Conservation (phyloP, 768 basidiomycete genomes). For the Lactarius hatsudake region DNA sequence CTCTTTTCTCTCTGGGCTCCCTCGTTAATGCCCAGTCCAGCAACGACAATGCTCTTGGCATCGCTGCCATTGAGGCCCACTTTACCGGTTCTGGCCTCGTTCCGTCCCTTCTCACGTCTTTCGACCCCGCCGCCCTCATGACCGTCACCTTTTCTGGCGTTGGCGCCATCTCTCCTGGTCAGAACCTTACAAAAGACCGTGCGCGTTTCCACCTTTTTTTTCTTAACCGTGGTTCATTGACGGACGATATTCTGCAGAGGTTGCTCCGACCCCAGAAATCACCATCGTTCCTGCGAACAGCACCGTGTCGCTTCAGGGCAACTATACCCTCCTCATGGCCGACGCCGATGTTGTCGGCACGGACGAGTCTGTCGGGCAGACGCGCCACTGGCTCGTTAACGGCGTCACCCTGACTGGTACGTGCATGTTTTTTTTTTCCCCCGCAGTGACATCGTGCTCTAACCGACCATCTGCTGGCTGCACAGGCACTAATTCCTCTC, state of each 20-base stretch:
- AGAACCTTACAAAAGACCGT: conserved; percentile 56
- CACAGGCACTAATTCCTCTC: conserved; percentile 6
- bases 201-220: conserved; percentile 32
- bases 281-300: conserved; percentile 50
- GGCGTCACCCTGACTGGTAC: conserved; percentile 49
- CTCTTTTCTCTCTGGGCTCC: conserved; percentile 41
- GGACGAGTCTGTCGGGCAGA: conserved; percentile 55
- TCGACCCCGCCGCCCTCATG: conserved; percentile 60
- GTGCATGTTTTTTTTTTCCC: conserved; percentile 13
- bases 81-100: conserved; percentile 59
- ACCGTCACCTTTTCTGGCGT: conserved; percentile 49
- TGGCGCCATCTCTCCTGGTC: conserved; percentile 54
- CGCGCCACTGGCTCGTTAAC: conserved; percentile 81
- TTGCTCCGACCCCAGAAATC: conserved; percentile 51
- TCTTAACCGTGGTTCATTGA: background rate
- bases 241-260: conserved; percentile 44
- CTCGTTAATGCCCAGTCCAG: conserved; percentile 45
- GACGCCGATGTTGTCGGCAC: conserved; percentile 70
- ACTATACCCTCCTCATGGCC: conserved; percentile 70
- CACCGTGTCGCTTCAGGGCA: conserved; percentile 44
- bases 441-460: background rate
- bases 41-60: conserved; percentile 39
- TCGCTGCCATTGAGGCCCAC: conserved; percentile 66
- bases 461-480: background rate
- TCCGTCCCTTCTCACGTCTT: conserved; percentile 57